Base-by-base conservation (phyloP, 371 early-diverging fungal genomes). In the Rhizopus stolonifer region DNA sequence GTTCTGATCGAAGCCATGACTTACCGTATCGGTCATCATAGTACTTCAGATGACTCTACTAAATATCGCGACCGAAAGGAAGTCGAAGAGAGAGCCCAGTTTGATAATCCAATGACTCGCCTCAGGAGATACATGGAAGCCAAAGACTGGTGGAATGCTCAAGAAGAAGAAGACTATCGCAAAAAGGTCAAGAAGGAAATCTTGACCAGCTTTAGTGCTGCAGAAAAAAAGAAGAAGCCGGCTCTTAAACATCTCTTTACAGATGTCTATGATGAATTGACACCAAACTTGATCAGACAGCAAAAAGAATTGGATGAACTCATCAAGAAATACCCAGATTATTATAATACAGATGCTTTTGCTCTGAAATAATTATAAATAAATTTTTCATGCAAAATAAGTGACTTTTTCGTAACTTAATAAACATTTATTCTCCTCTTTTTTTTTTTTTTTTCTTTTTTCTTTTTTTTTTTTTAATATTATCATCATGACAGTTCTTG, bases 1-100 rank as follows among this genome's bases (percentile, higher is more conserved):
- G 93, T 98, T 0, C 71, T 98, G 44, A 91, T 98, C 47, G 99
- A 98, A 69, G 94, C 97, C 22, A 88, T 96, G 89, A 94, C 98
- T 9, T 98, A 98, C 69, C 93, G 95, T 54, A 84, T 98, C 44
- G 90, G 95, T 2, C 98, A 98, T 68, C 99, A 98, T 79, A 89
- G 89, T 60, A 98, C 99, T 1, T 96, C 96, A 0, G 99, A 98
- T 69, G 98, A 98, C 67, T 95, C 96, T 4, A 88, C 93, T 2
- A 95, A 96, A 32, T 98, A 98, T 70, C 73, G 79, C 32, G 73
- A 79, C 48, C 66, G 73, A 49, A 81, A 85, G 65, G 98, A 98
- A 70, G 95, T 95, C 3, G 91, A 93, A 62, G 88, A 86, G 69
- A 79, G 84, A 58, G 81, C 82, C 36, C 71, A 79, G 13, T 68